phyloP scores from a whole-genome alignment of 2,329 filamentous ascomycete genomes.

The Calonectria ilicicola region DNA sequence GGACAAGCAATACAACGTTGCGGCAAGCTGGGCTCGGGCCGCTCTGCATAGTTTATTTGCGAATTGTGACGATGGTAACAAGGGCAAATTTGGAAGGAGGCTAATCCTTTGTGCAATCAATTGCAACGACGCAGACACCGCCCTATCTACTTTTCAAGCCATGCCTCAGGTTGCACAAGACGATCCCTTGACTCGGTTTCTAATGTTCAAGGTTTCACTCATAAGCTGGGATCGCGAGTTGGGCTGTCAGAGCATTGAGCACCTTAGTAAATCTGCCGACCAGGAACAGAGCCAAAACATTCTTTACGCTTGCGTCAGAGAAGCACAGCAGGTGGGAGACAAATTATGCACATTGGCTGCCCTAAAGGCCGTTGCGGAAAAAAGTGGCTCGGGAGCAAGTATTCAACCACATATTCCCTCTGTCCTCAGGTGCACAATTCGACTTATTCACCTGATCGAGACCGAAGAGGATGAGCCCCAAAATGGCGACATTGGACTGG shows the following conservation, averaged over 20 bases:
- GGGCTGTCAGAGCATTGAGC: slow-evolving; percentile 73
- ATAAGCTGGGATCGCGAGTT: slow-evolving; percentile 66
- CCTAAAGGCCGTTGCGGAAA: slow-evolving; percentile 49
- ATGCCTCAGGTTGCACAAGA: slow-evolving; percentile 70
- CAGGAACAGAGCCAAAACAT: slow-evolving; percentile 66
- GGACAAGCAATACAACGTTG: slow-evolving; percentile 63
- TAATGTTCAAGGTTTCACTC: slow-evolving; percentile 81
- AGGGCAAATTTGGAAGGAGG: slow-evolving; percentile 77
- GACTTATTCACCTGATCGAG: slow-evolving; percentile 59
- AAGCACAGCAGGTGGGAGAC: slow-evolving; percentile 76
- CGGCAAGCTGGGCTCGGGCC: slow-evolving; percentile 78
- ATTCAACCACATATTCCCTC: slow-evolving; percentile 49
- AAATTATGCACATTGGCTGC: slow-evolving; percentile 64
- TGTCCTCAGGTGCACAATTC: slow-evolving; percentile 63
- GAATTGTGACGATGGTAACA: slow-evolving; percentile 73
- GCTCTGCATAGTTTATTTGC: slow-evolving; percentile 76
- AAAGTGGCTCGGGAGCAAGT: slow-evolving; percentile 32
- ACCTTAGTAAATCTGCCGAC: slow-evolving; percentile 64
- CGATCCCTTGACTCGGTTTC: slow-evolving; percentile 76
- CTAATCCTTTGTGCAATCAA: slow-evolving; percentile 77
- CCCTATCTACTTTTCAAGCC: slow-evolving; percentile 57
- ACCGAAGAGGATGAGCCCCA: slow-evolving; percentile 42
- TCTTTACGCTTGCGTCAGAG: slow-evolving; percentile 83
- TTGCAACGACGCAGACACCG: slow-evolving; percentile 44
- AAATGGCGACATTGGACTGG: slow-evolving; percentile 28